Conservation (phyloP, 331 rosid species). For the Pyracantha coccinea region DNA sequence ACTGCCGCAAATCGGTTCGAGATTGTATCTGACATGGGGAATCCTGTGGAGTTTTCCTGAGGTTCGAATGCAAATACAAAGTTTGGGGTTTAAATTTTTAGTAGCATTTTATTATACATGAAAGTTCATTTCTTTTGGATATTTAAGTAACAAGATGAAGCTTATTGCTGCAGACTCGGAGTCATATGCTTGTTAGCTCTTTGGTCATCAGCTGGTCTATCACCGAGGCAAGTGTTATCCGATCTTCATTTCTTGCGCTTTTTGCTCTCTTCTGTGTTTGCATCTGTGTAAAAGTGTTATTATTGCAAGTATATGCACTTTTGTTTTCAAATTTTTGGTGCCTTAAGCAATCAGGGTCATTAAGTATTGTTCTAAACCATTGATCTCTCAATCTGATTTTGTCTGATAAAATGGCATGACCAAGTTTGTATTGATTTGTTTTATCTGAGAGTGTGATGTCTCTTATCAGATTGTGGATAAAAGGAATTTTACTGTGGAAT, state of each 20-base stretch:
- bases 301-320: not conserved
- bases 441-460: not conserved
- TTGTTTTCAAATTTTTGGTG: not conserved
- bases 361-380: not conserved
- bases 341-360: not conserved
- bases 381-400: not conserved
- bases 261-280: constrained; percentile 6
- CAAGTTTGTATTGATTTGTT: not conserved
- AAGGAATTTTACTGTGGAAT: not conserved
- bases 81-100: not conserved
- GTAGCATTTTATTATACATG: not conserved
- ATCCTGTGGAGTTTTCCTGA: constrained; percentile 90
- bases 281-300: not conserved
- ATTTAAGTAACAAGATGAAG: not conserved
- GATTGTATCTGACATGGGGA: constrained; percentile 74
- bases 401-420: not conserved
- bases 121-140: not conserved
- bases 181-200: constrained; percentile 55
- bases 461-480: not conserved
- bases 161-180: constrained; percentile 38
- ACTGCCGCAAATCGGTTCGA: constrained; percentile 72
- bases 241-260: constrained; percentile 2
- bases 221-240: constrained; percentile 65
- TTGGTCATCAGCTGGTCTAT: constrained; percentile 72
- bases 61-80: constrained; percentile 23